Evolutionary conservation across 352 stramenopile genomes (phyloP).

Genomic region (Proteromonas lacertae): DNA sequence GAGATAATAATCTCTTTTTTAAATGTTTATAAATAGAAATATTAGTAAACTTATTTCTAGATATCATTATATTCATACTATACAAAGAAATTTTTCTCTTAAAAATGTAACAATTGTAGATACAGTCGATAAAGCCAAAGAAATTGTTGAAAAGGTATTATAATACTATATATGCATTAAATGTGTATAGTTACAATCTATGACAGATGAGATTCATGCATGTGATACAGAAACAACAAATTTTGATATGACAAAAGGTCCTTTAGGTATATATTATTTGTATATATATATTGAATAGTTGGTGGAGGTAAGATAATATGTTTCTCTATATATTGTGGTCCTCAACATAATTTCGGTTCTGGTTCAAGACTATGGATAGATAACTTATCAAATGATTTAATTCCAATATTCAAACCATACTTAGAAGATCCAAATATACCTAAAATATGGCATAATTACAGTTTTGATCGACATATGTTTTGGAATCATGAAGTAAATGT

Average conservation of each 20-base stretch:
- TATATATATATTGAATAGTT: conserved; percentile 23
- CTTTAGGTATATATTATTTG: not conserved
- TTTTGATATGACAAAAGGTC: conserved; percentile 49
- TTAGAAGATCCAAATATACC: conserved; percentile 45
- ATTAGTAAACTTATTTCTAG: no score
- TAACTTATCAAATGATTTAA: conserved; percentile 25
- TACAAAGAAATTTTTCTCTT: no score
- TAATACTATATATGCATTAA: no score
- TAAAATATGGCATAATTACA: conserved; percentile 96
- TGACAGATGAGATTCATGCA: conserved; percentile 44
- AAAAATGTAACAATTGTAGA: no score
- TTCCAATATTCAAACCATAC: conserved; percentile 48
- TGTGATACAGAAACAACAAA: conserved; percentile 88
- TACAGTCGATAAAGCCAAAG: no score
- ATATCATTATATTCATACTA: no score
- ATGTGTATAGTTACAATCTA: no score
- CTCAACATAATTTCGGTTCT: conserved; percentile 73
- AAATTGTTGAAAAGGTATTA: no score
- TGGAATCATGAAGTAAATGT: conserved; percentile 65
- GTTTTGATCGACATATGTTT: conserved; percentile 91
- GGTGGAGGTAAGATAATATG: conserved; percentile 88
- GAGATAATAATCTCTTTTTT: no score
- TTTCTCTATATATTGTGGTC: conserved; percentile 71
- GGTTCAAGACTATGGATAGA: conserved; percentile 34
- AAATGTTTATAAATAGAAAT: no score